These are phyloP conservation scores for Dactylorhiza incarnata DNA, from an alignment of 106 monocot species.

Conservation along the genomic window DNA sequence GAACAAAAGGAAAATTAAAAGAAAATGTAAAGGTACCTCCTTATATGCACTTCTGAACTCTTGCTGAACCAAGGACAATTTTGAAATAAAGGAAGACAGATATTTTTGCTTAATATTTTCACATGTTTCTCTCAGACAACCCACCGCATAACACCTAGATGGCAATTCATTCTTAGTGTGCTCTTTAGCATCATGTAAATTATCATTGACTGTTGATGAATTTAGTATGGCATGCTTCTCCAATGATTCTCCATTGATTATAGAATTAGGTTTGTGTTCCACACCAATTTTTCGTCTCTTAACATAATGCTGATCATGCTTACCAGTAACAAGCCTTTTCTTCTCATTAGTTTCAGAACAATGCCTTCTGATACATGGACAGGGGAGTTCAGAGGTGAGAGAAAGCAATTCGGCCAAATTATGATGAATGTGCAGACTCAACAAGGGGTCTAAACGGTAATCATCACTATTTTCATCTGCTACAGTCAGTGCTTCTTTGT, in stretches of 20 bases:
- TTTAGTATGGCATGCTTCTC: conserved; percentile 12
- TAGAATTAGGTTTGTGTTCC: conserved; percentile 10
- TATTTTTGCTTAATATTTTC: conserved; percentile 68
- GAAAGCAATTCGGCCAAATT: conserved; percentile 72
- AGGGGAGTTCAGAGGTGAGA: conserved; percentile 27
- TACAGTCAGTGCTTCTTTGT: conserved; percentile 68
- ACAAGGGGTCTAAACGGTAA: conserved; percentile 84
- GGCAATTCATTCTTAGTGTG: conserved; percentile 18
- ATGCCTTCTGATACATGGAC: conserved; percentile 16
- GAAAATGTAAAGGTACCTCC: conserved; percentile 36
- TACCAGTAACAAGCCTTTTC: conserved; percentile 16
- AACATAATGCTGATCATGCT: conserved; percentile 25
- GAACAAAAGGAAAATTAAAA: background rate
- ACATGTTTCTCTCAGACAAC: conserved; percentile 56
- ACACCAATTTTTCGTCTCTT: conserved; percentile 44
- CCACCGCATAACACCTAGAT: conserved; percentile 33
- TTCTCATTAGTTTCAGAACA: conserved; percentile 26
- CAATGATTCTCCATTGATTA: background rate
- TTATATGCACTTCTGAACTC: conserved; percentile 51
- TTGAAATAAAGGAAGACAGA: conserved; percentile 56
- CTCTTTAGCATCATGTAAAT: conserved; percentile 7
- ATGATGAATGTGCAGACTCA: conserved; percentile 87
- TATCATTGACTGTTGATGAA: conserved; percentile 6
- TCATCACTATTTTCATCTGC: conserved; percentile 60
- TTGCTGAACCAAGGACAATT: conserved; percentile 55